Evolutionary conservation across 768 basidiomycete genomes (phyloP).

Genomic region (Tricholoma sp.): DNA sequence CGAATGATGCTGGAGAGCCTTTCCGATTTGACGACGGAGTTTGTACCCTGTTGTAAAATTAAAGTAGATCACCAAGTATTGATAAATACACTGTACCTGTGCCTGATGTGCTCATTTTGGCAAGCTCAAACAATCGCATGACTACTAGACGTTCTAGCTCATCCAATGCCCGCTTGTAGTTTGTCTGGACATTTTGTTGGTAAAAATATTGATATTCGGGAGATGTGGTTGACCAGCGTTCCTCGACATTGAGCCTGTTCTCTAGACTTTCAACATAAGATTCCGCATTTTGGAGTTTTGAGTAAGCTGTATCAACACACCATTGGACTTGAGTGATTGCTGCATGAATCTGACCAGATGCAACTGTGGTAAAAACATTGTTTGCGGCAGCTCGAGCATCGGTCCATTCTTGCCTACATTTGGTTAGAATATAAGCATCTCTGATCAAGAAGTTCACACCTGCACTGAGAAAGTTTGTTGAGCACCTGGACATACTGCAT

Average conservation of each 20-base stretch:
- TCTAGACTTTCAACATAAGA: background rate
- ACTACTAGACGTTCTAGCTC: slow-evolving; percentile 15
- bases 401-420: background rate
- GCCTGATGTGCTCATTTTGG: slow-evolving; percentile 11
- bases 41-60: slow-evolving; percentile 20
- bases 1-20: background rate
- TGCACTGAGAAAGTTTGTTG: background rate
- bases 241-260: background rate
- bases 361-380: background rate
- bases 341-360: background rate
- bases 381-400: background rate
- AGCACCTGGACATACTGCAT: slow-evolving; percentile 1
- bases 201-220: background rate
- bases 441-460: background rate
- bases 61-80: background rate
- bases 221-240: background rate
- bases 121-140: slow-evolving; percentile 15
- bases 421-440: background rate
- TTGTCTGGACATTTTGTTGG: background rate
- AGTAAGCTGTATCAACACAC: background rate
- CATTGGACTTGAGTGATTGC: background rate
- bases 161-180: slow-evolving; percentile 15
- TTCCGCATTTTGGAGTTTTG: background rate
- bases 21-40: slow-evolving; percentile 19
- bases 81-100: slow-evolving; percentile 16